Conservation (phyloP, 192 early-diverging fungal genomes). For the Umbelopsis sp. region DNA sequence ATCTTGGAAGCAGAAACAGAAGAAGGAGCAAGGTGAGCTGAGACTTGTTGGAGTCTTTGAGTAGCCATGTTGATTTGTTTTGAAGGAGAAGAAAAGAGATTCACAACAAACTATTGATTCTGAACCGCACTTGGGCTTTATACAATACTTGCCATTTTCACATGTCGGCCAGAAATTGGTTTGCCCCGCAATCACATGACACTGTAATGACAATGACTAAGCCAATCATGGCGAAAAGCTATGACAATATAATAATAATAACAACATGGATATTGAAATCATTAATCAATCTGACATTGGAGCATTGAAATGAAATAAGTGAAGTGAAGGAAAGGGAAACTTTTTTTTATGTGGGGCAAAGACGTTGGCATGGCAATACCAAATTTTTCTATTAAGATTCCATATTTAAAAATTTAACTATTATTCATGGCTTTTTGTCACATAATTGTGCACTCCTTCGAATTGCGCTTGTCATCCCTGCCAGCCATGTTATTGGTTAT, state of each 20-base stretch:
- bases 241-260: no score
- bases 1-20: constrained; percentile 41
- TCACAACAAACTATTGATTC: not conserved
- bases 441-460: not conserved
- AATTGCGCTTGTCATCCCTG: not conserved
- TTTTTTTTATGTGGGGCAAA: no score
- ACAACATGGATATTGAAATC: no score
- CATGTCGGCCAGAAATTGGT: not conserved
- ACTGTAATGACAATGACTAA: not conserved
- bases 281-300: no score
- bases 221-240: no score
- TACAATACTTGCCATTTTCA: not conserved
- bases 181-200: constrained; percentile 17
- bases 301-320: no score
- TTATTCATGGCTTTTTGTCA: not conserved
- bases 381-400: no score
- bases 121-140: not conserved
- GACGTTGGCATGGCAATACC: no score
- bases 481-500: not conserved
- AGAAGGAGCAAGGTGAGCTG: constrained; percentile 36
- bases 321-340: no score
- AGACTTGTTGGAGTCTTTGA: constrained; percentile 28
- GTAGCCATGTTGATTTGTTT: constrained; percentile 4
- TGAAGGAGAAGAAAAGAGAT: constrained; percentile 6
- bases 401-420: not conserved